phyloP scores from a whole-genome alignment of 2,329 filamentous ascomycete genomes.

The Neurospora sp. region DNA sequence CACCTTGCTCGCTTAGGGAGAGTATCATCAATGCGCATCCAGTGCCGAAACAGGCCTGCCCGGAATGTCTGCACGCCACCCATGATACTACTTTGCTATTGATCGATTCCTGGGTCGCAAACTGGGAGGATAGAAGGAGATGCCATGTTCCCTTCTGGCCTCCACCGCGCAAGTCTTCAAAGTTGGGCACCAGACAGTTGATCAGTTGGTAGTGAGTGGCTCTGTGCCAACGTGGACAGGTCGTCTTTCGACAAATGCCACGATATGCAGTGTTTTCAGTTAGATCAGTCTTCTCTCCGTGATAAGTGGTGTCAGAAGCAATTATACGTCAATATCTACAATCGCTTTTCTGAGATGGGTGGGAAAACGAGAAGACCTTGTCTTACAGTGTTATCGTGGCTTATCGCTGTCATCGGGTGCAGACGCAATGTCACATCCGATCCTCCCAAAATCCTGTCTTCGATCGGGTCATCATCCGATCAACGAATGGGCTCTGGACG shows the following conservation, averaged over 20 bases:
- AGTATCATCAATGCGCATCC: background rate
- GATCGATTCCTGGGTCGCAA: background rate
- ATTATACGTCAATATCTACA: background rate
- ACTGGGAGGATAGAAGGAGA: background rate
- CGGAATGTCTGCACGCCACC: background rate
- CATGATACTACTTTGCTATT: background rate
- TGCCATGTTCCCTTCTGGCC: background rate
- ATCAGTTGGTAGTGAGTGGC: background rate
- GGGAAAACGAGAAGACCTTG: background rate
- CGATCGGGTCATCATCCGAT: conserved; percentile 1
- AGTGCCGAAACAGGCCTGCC: background rate
- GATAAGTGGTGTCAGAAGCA: too few species aligned
- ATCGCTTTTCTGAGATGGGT: background rate
- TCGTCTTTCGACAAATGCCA: background rate
- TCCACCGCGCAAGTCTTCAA: background rate
- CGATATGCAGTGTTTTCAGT: too few species aligned
- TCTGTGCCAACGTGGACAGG: background rate
- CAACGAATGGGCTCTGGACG: background rate
- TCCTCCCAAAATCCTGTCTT: background rate
- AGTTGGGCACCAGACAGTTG: background rate
- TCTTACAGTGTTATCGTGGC: conserved; percentile 2
- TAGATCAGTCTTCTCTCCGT: too few species aligned
- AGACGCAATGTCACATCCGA: conserved; percentile 7
- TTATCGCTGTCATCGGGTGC: background rate
- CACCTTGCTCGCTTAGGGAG: background rate